A percentile compares a stretch with the other conserved stretches of the same genome.
Conservation (phyloP, 306 rosid genomes). For the Mucuna pruriens region DNA sequence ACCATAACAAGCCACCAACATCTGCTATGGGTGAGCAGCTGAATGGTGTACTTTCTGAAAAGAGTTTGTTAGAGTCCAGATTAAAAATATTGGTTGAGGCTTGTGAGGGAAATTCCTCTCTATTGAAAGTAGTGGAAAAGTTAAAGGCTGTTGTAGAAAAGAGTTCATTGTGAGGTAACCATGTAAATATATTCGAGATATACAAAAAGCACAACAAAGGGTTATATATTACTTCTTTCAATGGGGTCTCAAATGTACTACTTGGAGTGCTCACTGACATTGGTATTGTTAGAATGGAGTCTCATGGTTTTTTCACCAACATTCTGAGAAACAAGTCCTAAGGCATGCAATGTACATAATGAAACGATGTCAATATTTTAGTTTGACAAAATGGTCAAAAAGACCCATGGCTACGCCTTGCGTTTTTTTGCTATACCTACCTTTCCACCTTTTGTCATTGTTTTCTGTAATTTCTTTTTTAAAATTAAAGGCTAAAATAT, state of each 20-base stretch:
- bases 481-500: no score
- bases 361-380: background rate
- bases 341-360: conserved; percentile 4
- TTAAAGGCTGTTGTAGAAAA: conserved; percentile 49
- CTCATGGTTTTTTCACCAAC: background rate
- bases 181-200: conserved; percentile 35
- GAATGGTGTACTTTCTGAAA: conserved; percentile 29
- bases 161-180: conserved; percentile 32
- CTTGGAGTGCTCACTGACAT: background rate
- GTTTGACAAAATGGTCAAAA: no score
- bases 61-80: conserved; percentile 59
- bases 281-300: conserved; percentile 9
- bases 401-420: no score
- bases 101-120: conserved; percentile 80
- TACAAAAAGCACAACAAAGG: background rate
- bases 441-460: no score
- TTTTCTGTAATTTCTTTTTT: no score
- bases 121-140: conserved; percentile 62
- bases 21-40: conserved; percentile 24
- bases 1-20: conserved; percentile 44
- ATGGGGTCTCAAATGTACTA: conserved; percentile 3
- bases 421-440: no score
- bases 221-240: background rate
- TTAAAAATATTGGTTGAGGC: conserved; percentile 63
- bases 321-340: background rate